Conservation (phyloP, 768 basidiomycete species). For the Hygrocybe coccinea region DNA sequence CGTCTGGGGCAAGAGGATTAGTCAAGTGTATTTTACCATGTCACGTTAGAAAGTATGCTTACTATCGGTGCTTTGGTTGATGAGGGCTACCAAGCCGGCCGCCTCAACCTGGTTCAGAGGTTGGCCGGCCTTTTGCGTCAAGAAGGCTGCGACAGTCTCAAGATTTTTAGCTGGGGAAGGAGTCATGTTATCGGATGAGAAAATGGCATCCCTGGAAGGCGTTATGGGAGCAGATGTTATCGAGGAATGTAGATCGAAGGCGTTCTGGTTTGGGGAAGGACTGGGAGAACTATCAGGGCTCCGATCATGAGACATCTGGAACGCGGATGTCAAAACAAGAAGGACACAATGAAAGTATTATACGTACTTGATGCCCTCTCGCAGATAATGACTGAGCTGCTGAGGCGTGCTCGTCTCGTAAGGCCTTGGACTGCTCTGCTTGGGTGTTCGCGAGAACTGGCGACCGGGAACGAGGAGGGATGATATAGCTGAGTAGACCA, state of each 20-base stretch:
- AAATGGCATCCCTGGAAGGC: not conserved
- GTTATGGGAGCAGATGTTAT: not conserved
- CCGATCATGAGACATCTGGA: slow-evolving; percentile 20
- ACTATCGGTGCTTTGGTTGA: slow-evolving; percentile 42
- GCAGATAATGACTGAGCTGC: slow-evolving; percentile 8
- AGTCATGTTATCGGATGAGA: slow-evolving; percentile 1
- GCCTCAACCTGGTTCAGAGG: slow-evolving; percentile 50
- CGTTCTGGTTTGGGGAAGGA: not conserved
- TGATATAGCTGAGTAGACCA: slow-evolving; percentile 46
- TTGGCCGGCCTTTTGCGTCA: slow-evolving; percentile 43
- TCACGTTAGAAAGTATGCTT: not conserved
- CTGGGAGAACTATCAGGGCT: not conserved
- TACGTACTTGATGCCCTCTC: slow-evolving; percentile 14
- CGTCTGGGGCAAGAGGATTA: not conserved
- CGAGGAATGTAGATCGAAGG: not conserved
- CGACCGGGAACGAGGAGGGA: slow-evolving; percentile 39
- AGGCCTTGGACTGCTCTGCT: slow-evolving; percentile 4
- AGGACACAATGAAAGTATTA: not conserved
- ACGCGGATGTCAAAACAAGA: slow-evolving; percentile 13
- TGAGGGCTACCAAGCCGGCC: slow-evolving; percentile 50
- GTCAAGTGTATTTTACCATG: no score
- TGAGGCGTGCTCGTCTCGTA: not conserved
- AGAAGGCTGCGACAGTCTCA: slow-evolving; percentile 44
- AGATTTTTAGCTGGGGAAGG: slow-evolving; percentile 41
- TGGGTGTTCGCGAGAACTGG: slow-evolving; percentile 20